A percentile compares a stretch with the other conserved stretches of the same genome.
Evolutionary conservation across 2,329 filamentous ascomycete genomes (phyloP).

Genomic region (Leptoxyphium fumago): DNA sequence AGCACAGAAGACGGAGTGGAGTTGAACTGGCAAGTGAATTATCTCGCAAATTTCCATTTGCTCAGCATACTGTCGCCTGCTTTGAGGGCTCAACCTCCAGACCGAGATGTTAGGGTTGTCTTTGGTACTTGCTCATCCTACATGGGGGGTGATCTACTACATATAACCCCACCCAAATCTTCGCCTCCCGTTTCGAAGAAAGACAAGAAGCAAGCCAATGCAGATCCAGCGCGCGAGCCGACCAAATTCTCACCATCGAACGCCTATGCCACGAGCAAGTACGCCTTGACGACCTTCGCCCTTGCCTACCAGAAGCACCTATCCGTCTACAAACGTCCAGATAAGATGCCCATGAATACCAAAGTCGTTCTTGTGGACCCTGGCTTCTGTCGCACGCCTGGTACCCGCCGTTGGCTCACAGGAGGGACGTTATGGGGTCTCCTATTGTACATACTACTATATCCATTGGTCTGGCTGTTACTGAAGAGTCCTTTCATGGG

Average conservation of each 20-base stretch:
- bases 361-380: constrained; percentile 80
- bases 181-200: constrained; percentile 24
- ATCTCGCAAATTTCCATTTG: constrained; percentile 87
- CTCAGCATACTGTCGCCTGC: constrained; percentile 83
- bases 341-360: constrained; percentile 67
- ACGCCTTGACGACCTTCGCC: constrained; percentile 81
- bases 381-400: constrained; percentile 69
- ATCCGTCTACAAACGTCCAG: constrained; percentile 67
- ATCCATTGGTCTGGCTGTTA: constrained; percentile 71
- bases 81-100: constrained; percentile 77
- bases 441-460: constrained; percentile 59
- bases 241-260: constrained; percentile 28
- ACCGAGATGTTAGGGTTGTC: constrained; percentile 81
- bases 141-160: constrained; percentile 57
- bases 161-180: constrained; percentile 26
- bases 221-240: constrained; percentile 23
- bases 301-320: constrained; percentile 87
- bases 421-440: constrained; percentile 72
- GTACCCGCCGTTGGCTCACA: constrained; percentile 75
- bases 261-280: constrained; percentile 35
- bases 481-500: constrained; percentile 74
- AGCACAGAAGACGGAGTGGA: constrained; percentile 70
- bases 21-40: constrained; percentile 87
- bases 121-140: constrained; percentile 81
- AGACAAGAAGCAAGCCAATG: constrained; percentile 43